Percentiles rank a stretch among this genome's conserved stretches.
Evolutionary conservation across 1,139 yeast genomes (phyloP).

Genomic region (Candida glucosophila): DNA sequence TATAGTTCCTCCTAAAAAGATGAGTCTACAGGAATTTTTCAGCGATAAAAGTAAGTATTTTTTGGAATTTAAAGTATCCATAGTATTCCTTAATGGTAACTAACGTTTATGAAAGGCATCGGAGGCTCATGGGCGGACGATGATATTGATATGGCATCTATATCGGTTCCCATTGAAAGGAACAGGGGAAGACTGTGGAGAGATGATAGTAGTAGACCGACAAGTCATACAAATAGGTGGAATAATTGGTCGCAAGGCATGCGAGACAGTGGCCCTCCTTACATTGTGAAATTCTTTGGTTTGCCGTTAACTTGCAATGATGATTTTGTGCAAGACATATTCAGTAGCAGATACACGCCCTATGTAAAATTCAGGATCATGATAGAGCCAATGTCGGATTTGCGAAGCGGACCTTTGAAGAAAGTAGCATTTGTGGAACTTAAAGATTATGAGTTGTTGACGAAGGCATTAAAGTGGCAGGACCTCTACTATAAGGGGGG

Average conservation of each 20-base stretch:
- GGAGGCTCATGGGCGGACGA: slow-evolving; percentile 76
- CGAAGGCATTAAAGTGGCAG: slow-evolving; percentile 37
- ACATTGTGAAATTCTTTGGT: slow-evolving; percentile 45
- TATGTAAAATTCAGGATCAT: slow-evolving; percentile 34
- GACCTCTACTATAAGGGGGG: slow-evolving; percentile 33
- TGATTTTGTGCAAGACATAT: slow-evolving; percentile 33
- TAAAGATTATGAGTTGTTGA: slow-evolving; percentile 35
- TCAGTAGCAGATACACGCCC: slow-evolving; percentile 33
- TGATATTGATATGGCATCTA: slow-evolving; percentile 61
- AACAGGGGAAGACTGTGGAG: slow-evolving; percentile 9
- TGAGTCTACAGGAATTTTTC: slow-evolving; percentile 46
- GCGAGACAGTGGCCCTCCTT: slow-evolving; percentile 41
- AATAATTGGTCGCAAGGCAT: slow-evolving; percentile 5
- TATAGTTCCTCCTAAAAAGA: slow-evolving; percentile 37
- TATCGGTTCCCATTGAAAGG: slow-evolving; percentile 46
- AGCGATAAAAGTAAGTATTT: slow-evolving; percentile 41
- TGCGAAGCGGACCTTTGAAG: slow-evolving; percentile 31
- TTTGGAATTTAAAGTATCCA: too few relatives aligned
- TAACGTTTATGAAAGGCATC: slow-evolving; percentile 18
- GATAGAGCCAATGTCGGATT: slow-evolving; percentile 32
- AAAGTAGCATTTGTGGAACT: slow-evolving; percentile 61
- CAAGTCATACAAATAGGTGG: slow-evolving; percentile 2
- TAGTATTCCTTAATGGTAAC: too few relatives aligned
- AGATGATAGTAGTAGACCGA: too few relatives aligned
- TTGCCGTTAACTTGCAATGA: slow-evolving; percentile 37